Conservation (phyloP, 495 filamentous ascomycete species). For the Aspergillus asperescens region DNA sequence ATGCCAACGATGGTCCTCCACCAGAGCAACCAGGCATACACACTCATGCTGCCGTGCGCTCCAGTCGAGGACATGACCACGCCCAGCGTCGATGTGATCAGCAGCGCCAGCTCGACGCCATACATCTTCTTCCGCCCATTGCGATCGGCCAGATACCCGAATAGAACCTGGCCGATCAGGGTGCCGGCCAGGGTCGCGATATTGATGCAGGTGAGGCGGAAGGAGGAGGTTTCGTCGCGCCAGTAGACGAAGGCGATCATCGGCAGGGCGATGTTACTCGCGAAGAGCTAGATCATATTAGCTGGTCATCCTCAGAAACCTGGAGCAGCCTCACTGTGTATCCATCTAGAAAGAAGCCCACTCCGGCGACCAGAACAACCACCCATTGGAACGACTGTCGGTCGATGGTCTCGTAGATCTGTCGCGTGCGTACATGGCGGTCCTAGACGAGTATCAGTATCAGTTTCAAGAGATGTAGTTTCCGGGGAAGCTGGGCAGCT, state of each 20-base stretch:
- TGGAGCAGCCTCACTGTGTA: conserved; percentile 51
- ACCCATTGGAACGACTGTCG: conserved; percentile 44
- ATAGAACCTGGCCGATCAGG: conserved; percentile 54
- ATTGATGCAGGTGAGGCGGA: conserved; percentile 50
- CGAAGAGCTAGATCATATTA: conserved; percentile 44
- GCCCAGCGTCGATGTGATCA: conserved; percentile 53
- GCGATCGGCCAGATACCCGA: conserved; percentile 58
- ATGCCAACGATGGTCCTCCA: conserved; percentile 55
- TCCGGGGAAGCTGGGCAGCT: no score
- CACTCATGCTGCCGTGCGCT: conserved; percentile 45
- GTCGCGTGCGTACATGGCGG: conserved; percentile 44
- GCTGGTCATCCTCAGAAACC: neutral
- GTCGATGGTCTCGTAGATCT: conserved; percentile 48
- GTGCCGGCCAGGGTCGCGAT: conserved; percentile 54
- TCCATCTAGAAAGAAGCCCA: conserved; percentile 65
- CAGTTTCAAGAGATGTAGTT: neutral
- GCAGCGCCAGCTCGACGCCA: conserved; percentile 56
- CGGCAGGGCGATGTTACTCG: conserved; percentile 59
- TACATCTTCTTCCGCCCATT: conserved; percentile 61
- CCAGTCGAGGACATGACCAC: conserved; percentile 45
- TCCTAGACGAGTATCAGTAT: conserved; percentile 24
- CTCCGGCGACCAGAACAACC: conserved; percentile 54
- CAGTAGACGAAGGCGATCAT: conserved; percentile 62
- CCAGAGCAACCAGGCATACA: conserved; percentile 53
- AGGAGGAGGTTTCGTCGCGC: conserved; percentile 35